Evolutionary conservation across 768 basidiomycete genomes (phyloP).

Genomic region (Megacollybia marginata): DNA sequence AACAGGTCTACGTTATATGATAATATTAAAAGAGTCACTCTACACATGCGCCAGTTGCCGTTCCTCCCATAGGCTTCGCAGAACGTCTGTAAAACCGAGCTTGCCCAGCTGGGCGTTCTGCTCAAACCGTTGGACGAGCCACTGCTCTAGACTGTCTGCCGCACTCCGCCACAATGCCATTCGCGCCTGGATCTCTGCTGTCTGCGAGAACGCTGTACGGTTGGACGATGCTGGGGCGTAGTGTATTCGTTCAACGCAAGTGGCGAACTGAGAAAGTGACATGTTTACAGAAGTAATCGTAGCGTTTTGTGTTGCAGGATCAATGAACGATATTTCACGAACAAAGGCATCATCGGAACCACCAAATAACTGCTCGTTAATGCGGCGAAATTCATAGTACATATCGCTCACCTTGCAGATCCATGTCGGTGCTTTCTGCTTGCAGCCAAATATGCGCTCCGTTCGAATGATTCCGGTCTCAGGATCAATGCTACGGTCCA

Average conservation of each 20-base stretch:
- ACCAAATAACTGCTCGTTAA: conserved; percentile 72
- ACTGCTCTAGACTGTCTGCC: conserved; percentile 77
- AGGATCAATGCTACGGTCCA: conserved; percentile 80
- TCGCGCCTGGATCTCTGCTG: conserved; percentile 86
- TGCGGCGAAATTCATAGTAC: conserved; percentile 10
- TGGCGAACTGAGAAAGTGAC: conserved; percentile 89
- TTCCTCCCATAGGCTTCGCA: conserved; percentile 72
- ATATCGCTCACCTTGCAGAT: conserved; percentile 67
- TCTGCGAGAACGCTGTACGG: conserved; percentile 74
- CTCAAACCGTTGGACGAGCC: conserved; percentile 84
- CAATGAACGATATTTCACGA: conserved; percentile 89
- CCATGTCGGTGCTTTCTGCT: conserved; percentile 89
- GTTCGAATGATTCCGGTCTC: conserved; percentile 85
- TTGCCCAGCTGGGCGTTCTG: conserved; percentile 90
- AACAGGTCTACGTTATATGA: not conserved
- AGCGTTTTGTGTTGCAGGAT: conserved; percentile 73
- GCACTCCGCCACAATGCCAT: conserved; percentile 75
- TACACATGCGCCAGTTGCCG: conserved; percentile 30
- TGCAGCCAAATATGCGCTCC: conserved; percentile 84
- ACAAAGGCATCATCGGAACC: conserved; percentile 94
- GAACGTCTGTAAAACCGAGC: conserved; percentile 83
- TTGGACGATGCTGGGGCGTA: conserved; percentile 65
- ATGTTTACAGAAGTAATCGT: conserved; percentile 91
- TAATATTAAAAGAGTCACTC: not conserved
- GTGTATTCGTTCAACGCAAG: conserved; percentile 84